phyloP scores from a whole-genome alignment of 2,329 filamentous ascomycete genomes.

The Aspergillus floridensis region DNA sequence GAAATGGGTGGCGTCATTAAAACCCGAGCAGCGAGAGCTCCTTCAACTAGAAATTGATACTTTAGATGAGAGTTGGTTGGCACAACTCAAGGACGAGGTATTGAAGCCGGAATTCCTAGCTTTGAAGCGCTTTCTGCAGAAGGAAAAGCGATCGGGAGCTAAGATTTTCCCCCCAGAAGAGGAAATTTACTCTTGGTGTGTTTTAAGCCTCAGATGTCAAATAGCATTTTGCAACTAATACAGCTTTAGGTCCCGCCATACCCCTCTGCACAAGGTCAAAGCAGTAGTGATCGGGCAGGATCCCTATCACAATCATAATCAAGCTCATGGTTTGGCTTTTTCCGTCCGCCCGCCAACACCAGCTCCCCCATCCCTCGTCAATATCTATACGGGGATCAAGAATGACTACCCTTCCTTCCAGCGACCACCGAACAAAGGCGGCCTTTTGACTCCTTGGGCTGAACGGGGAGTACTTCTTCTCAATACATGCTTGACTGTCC shows the following conservation, averaged over 20 bases:
- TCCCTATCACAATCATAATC: slow-evolving; percentile 92
- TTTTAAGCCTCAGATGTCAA: neutral
- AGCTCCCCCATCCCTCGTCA: slow-evolving; percentile 84
- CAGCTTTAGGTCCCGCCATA: slow-evolving; percentile 81
- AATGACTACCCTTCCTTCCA: slow-evolving; percentile 83
- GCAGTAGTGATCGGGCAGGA: slow-evolving; percentile 94
- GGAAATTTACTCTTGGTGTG: slow-evolving; percentile 92
- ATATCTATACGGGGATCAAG: slow-evolving; percentile 86
- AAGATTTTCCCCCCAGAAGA: slow-evolving; percentile 83
- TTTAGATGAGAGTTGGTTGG: slow-evolving; percentile 86
- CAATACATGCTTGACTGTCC: slow-evolving; percentile 92
- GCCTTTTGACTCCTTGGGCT: slow-evolving; percentile 89
- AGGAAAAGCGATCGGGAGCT: slow-evolving; percentile 69
- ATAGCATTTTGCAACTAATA: slow-evolving; percentile 15
- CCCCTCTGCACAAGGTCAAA: slow-evolving; percentile 83
- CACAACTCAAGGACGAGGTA: slow-evolving; percentile 82
- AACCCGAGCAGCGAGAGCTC: slow-evolving; percentile 74
- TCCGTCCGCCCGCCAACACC: slow-evolving; percentile 85
- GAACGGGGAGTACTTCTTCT: slow-evolving; percentile 88
- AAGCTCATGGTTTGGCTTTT: slow-evolving; percentile 95
- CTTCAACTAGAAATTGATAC: slow-evolving; percentile 90
- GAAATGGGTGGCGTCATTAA: slow-evolving; percentile 81
- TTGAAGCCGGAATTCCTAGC: slow-evolving; percentile 75
- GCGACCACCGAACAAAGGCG: slow-evolving; percentile 71
- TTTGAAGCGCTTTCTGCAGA: slow-evolving; percentile 81